phyloP scores from a whole-genome alignment of 352 stramenopile genomes.

The Globisporangium spinosum region DNA sequence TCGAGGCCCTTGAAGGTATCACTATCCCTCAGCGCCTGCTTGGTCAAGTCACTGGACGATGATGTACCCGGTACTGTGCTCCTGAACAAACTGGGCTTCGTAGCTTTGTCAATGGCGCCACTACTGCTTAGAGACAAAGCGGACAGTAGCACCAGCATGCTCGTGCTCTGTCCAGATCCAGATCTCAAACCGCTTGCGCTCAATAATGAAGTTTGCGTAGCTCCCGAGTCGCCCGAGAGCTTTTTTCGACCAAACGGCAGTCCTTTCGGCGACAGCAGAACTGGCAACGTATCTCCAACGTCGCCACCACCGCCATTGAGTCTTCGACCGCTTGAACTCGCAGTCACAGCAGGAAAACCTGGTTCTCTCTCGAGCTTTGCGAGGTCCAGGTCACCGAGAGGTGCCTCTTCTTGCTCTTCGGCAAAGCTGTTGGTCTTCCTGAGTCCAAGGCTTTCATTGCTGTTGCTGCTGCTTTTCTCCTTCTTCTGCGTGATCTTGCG shows the following conservation, averaged over 20 bases:
- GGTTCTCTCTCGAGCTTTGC: neutral
- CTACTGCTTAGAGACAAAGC: neutral
- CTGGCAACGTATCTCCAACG: constrained; percentile 11
- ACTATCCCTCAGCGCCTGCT: constrained; percentile 25
- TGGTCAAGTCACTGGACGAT: constrained; percentile 7
- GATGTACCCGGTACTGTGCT: neutral
- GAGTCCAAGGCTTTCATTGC: neutral
- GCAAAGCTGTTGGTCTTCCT: neutral
- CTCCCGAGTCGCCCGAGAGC: neutral
- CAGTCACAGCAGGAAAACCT: neutral
- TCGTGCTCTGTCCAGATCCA: neutral
- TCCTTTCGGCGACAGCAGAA: constrained; percentile 14
- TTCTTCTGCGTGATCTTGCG: constrained; percentile 19
- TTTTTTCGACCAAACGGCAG: neutral
- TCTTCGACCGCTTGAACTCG: neutral
- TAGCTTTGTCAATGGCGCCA: neutral
- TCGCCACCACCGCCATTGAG: neutral
- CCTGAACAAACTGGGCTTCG: neutral
- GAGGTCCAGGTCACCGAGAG: neutral
- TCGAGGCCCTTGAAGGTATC: constrained; percentile 42
- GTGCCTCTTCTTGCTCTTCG: constrained; percentile 3
- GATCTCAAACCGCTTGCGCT: neutral
- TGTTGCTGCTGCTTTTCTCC: neutral
- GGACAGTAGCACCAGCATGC: constrained; percentile 11
- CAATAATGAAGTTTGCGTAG: neutral